Evolutionary conservation across 768 basidiomycete species (phyloP), one percentile per base, ranked within the genome.

Genomic region (Collybia nuda): DNA sequence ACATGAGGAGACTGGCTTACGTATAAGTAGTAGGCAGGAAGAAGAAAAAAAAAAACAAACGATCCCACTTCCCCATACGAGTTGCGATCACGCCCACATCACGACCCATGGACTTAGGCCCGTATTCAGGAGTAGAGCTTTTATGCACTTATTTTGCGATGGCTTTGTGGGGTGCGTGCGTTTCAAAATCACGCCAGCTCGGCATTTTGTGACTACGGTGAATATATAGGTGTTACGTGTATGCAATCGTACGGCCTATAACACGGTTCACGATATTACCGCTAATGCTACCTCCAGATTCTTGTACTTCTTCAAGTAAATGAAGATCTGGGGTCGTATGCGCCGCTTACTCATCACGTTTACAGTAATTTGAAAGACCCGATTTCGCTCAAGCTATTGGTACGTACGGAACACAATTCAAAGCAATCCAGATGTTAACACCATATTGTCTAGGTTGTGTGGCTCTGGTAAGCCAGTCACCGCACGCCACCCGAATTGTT

Each of bases 301-400:
- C 28, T 18, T 43, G 15, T 43, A 43, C 28, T 43, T 43, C 28
- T 43, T 43, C 41, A 43, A 43, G 41, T 43, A 43, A 43, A 43
- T 21, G 24, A 2, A 15, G 17, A 15, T n/a, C 22, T 19, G 2
- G 5, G 23, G 41, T 19, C 28, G 6, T 28, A 23, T 15, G 5
- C 41, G 6, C 23, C 3, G 17, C 41, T 43, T 11, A 9, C 12
- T 32, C 5, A 32, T 32, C 12, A 18, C 19, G 15, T 43, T 6
- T 21, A 7, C 9, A 43, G 41, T 28, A 19, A 43, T 43, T 18
- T 19, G 2, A 22, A 12, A 4, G 41, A 43, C 41, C 28, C 41
- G 17, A 43, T 15, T 24, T 43, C 22, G 15, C 22, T 43, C 5
- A 43, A 43, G 28, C 12, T 21, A 3, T 11, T 43, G 41, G 41